These are phyloP conservation scores for Dendrobium nobile DNA, from an alignment of 106 monocot genomes.

Conservation along the genomic window DNA sequence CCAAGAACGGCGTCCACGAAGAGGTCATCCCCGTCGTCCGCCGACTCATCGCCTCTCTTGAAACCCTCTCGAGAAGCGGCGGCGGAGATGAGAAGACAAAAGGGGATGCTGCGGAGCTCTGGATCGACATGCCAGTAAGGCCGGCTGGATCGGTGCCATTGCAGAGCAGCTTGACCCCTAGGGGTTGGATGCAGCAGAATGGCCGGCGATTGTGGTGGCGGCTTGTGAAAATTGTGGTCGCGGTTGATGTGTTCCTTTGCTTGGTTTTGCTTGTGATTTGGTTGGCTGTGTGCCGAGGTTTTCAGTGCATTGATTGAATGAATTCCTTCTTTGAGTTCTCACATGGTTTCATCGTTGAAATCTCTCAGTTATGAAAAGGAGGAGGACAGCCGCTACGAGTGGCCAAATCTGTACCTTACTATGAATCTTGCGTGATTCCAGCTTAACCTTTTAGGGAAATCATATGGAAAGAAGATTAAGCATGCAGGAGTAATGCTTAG, in stretches of 20 bases:
- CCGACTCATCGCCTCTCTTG: neutral
- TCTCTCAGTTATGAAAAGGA: no score
- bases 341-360: no score
- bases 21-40: conserved; percentile 1
- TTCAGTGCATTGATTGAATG: conserved; percentile 13
- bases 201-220: conserved; percentile 20
- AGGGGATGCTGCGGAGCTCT: neutral
- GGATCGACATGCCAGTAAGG: neutral
- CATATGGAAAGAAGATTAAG: no score
- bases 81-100: neutral
- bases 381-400: no score
- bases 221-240: conserved; percentile 29
- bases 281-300: conserved; percentile 31
- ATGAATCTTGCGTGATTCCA: no score
- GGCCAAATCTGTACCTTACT: no score
- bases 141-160: neutral
- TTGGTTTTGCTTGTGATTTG: conserved; percentile 33
- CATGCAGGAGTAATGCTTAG: no score
- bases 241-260: conserved; percentile 25
- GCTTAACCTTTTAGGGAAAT: no score
- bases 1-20: neutral
- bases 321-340: neutral
- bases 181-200: neutral
- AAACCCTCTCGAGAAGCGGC: neutral
- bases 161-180: neutral